Conservation (phyloP, 2,329 filamentous ascomycete genomes). For the Trichoderma harzianum region DNA sequence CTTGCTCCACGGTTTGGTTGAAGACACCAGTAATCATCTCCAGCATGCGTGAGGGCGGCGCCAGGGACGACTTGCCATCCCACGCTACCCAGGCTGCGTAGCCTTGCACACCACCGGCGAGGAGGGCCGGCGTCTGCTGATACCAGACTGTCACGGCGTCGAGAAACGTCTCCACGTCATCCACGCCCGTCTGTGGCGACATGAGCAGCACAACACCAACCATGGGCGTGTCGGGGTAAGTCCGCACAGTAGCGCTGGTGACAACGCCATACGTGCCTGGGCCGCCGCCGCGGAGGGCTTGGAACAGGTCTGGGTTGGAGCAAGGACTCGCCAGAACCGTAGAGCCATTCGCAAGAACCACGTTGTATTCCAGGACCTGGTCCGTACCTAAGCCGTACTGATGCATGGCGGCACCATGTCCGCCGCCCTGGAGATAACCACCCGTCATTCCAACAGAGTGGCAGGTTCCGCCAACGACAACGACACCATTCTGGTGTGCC, state of each 20-base stretch:
- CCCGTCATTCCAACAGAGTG: constrained; percentile 30
- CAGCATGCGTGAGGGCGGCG: neutral
- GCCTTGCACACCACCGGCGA: neutral
- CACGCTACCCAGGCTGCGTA: neutral
- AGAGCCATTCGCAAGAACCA: constrained; percentile 37
- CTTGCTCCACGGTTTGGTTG: neutral
- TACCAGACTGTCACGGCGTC: neutral
- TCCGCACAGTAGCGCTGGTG: constrained; percentile 36
- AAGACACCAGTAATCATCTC: neutral
- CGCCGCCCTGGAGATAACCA: constrained; percentile 40
- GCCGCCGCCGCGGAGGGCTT: constrained; percentile 38
- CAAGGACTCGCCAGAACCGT: constrained; percentile 34
- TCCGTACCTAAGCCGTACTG: constrained; percentile 43
- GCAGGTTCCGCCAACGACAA: constrained; percentile 34
- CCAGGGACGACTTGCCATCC: neutral
- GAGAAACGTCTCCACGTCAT: neutral
- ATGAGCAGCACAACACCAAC: neutral
- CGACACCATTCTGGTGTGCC: constrained; percentile 30
- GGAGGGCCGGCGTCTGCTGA: neutral
- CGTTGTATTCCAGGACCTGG: constrained; percentile 41
- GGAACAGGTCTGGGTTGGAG: constrained; percentile 35
- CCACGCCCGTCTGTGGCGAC: neutral
- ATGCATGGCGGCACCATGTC: constrained; percentile 37
- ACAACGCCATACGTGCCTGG: constrained; percentile 31
- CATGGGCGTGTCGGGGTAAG: constrained; percentile 17